phyloP scores from a whole-genome alignment of 2,329 filamentous ascomycete species.

The Exophiala calicioides region DNA sequence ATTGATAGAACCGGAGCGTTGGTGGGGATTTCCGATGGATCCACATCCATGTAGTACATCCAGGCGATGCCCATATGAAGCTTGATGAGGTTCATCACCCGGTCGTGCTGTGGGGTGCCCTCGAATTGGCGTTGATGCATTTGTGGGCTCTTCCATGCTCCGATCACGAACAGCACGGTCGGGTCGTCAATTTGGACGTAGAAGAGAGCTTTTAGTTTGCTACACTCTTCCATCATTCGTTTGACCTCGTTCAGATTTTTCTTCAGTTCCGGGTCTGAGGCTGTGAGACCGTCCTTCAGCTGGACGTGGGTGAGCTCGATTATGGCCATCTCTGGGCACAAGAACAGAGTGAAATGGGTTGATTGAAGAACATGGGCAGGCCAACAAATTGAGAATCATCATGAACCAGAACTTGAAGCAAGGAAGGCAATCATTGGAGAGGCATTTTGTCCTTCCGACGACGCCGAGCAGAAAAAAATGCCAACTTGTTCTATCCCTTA shows the following conservation, averaged over 20 bases:
- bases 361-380: not conserved
- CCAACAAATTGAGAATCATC: no score
- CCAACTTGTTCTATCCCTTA: no score
- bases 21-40: constrained; percentile 15
- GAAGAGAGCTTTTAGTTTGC: constrained; percentile 21
- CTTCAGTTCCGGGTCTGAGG: constrained; percentile 16
- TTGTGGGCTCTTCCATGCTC: constrained; percentile 22
- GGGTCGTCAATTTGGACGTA: constrained; percentile 24
- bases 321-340: no score
- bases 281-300: constrained; percentile 19
- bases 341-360: no score
- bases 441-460: no score
- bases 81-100: constrained; percentile 21
- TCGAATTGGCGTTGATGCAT: constrained; percentile 20
- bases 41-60: constrained; percentile 28
- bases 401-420: no score
- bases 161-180: constrained; percentile 21
- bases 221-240: constrained; percentile 24
- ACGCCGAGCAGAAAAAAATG: no score
- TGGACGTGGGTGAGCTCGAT: constrained; percentile 23
- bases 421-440: no score
- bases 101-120: constrained; percentile 20
- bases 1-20: constrained; percentile 20
- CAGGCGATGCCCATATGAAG: constrained; percentile 24
- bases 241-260: constrained; percentile 24